Evolutionary conservation across 208 protist genomes (phyloP), one percentile per base, ranked within the genome.

Genomic region (Trypanosoma theileri): DNA sequence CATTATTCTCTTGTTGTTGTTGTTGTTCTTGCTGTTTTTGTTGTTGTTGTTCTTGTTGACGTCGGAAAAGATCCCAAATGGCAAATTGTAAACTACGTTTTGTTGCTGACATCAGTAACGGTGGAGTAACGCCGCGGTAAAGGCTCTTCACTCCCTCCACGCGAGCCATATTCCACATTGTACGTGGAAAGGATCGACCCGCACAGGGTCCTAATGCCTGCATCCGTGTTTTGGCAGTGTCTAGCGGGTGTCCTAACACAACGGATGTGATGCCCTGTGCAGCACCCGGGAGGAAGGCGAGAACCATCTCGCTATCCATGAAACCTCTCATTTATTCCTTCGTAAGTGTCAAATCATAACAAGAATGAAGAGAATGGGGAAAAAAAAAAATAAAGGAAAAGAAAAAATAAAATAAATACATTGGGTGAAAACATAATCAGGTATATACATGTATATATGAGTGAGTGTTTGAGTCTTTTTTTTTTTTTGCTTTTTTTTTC

Each of bases 161-260:
- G 28, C 69, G 69, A 3, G 61, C 73, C 75, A 97, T 90, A 24
- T 54, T 54, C 41, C 64, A 78, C 64, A 92, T 85, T n/a, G 89
- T 95, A 35, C 50, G 44, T 0, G 82, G 40, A 13, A 81, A 68
- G 4, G 79, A 85, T 6, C 70, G 70, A 21, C 66, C 59, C 13
- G 85, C 73, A 11, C 81, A 35, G 7, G 87, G 82, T 0, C 86
- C 85, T 0, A 70, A 48, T 1, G 92, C 84, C 65, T 97, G 92
- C 86, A 95, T 93, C 54, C 89, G 86, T 13, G 87, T 90, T 74
- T 97, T 97, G 28, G 88, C 84, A 17, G 89, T 97, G 63, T 97
- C 92, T 16, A 97, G 71, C 2, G 92, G 92, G 60, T 97, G 92
- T 0, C 92, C 92, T 3, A 94, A 63, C 22, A 85, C 45, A 1